Evolutionary conservation across 2,329 filamentous ascomycete species (phyloP), one percentile per base, ranked within the genome.

Genomic region (Hyphodiscus sp.): DNA sequence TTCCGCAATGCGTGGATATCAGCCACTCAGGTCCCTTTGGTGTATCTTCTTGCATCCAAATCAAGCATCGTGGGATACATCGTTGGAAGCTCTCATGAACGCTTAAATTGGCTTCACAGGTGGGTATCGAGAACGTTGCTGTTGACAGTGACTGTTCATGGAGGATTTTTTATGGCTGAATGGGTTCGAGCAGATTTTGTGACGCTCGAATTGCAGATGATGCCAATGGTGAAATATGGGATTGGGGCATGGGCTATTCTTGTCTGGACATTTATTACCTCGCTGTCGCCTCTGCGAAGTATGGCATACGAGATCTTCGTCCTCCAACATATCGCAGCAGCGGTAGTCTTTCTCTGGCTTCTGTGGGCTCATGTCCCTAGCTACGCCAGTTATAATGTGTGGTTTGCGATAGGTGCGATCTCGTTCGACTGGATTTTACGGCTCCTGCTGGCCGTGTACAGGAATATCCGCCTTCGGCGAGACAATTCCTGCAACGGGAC

Each of bases 51-150:
- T 15, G 76, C 80, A 23, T 78, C 78, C 58, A 83, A 84, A 64
- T 74, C 76, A 56, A 83, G 74, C 58, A 63, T 81, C 19, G 70
- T 88, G n/a, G 83, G 80, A 1, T 72, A 76, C 50, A 69, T 89
- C 20, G 75, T 78, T 3, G 85, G 85, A 11, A 76, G 78, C 10
- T 82, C 83, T 56, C 82, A 88, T 63, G 85, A 89, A 69, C 76
- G 82, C 9, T 71, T 89, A 54, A 88, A 87, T 66, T 89, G 85
- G 85, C 69, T 88, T 50, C 86, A 89, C 63, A 78, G 86, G 56
- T 89, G 86, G 85, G 80, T 84, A 10, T 83, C 81, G 2, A 77
- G 86, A 54, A 85, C 82, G 52, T 80, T 89, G 71, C 77, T 89
- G 38, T 70, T 88, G 16, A 87, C 82, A 0, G 81, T 80, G 1